These are phyloP conservation scores for Ascochyta pisi DNA, from an alignment of 2,329 filamentous ascomycete genomes.

Conservation along the genomic window DNA sequence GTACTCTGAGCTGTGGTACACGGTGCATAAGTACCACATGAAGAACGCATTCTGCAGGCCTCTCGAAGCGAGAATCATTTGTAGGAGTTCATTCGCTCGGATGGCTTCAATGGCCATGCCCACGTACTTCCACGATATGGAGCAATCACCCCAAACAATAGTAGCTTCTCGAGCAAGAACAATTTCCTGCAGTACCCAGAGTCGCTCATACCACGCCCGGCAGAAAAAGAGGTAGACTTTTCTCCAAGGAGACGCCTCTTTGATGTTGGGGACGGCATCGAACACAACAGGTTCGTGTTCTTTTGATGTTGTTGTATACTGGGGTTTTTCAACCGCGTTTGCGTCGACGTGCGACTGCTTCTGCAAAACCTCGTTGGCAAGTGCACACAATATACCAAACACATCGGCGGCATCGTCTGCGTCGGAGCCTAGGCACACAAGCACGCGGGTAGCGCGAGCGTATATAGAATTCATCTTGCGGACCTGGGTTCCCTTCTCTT, in stretches of 20 bases:
- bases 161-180: conserved; percentile 21
- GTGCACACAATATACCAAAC: neutral
- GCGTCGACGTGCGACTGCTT: neutral
- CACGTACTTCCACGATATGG: conserved; percentile 20
- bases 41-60: conserved; percentile 23
- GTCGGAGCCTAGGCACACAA: conserved; percentile 21
- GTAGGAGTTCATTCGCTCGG: neutral
- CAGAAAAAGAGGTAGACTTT: conserved; percentile 13
- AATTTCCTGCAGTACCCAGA: conserved; percentile 20
- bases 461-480: conserved; percentile 21
- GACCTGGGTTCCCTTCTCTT: conserved; percentile 23
- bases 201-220: conserved; percentile 10
- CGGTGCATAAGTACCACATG: conserved; percentile 15
- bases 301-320: neutral
- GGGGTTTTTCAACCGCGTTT: neutral
- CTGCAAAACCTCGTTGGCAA: neutral
- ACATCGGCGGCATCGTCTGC: conserved; percentile 4
- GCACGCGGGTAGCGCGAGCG: conserved; percentile 4
- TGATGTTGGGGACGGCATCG: neutral
- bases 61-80: conserved; percentile 4
- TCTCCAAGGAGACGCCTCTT: neutral
- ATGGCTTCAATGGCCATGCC: conserved; percentile 18
- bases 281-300: neutral
- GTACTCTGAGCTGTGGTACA: neutral
- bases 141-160: conserved; percentile 20